Conservation (phyloP, 2,329 filamentous ascomycete genomes). For the Colletotrichum tamarilloi region DNA sequence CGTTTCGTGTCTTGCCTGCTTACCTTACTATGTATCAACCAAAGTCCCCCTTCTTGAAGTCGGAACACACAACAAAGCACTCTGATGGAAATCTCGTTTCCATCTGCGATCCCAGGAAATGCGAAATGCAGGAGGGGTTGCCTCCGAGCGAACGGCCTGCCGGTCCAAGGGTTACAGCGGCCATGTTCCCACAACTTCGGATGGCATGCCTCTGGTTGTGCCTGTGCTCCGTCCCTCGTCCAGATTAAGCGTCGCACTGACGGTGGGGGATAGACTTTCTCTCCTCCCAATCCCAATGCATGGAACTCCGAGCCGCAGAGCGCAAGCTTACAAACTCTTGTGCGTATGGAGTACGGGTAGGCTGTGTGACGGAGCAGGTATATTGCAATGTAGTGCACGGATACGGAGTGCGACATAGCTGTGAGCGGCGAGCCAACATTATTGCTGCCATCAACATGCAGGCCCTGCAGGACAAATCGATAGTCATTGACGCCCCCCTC, state of each 20-base stretch:
- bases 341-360: too few relatives aligned
- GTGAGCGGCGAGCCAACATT: neutral
- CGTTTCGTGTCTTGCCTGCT: neutral
- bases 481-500: slow-evolving; percentile 11
- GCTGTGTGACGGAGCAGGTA: too few relatives aligned
- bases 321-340: slow-evolving; percentile 18
- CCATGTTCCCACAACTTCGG: slow-evolving; percentile 8
- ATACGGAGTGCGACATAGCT: too few relatives aligned
- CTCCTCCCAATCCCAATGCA: slow-evolving; percentile 1
- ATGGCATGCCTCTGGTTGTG: slow-evolving; percentile 20
- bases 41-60: neutral
- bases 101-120: neutral
- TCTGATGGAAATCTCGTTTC: neutral
- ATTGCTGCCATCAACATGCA: slow-evolving; percentile 6
- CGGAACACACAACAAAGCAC: neutral
- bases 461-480: slow-evolving; percentile 15
- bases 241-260: slow-evolving; percentile 30
- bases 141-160: neutral
- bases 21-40: neutral
- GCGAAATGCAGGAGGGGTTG: neutral
- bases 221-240: slow-evolving; percentile 20
- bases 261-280: neutral
- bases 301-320: neutral
- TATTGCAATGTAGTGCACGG: too few relatives aligned
- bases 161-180: neutral